Percentiles rank a stretch among this genome's conserved stretches.
Evolutionary conservation across 768 basidiomycete species (phyloP).

Genomic region (Hypsizygus marmoreus): DNA sequence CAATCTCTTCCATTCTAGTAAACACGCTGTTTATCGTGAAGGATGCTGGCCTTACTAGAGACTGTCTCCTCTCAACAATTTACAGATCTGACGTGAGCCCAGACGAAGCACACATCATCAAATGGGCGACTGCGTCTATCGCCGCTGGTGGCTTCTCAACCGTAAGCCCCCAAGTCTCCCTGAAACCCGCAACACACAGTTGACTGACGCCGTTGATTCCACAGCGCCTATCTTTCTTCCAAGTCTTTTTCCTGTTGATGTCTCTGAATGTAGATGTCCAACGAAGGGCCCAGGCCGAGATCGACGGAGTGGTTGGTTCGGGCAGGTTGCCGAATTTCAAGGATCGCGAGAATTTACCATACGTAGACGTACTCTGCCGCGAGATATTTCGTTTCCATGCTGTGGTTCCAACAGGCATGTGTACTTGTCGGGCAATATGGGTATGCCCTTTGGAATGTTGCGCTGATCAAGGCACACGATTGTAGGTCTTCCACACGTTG

Average conservation of each 20-base stretch:
- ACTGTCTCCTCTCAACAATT: not conserved
- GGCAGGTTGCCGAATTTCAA: conserved; percentile 23
- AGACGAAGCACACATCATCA: not conserved
- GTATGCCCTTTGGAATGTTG: conserved; percentile 15
- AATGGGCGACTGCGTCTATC: not conserved
- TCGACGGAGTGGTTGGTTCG: conserved; percentile 21
- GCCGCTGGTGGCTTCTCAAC: conserved; percentile 6
- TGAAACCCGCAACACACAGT: not conserved
- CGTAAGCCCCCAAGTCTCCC: not conserved
- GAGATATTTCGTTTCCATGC: conserved; percentile 26
- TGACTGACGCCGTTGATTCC: not conserved
- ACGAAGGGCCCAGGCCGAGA: conserved; percentile 22
- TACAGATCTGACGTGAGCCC: not conserved
- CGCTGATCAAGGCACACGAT: conserved; percentile 22
- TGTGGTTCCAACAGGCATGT: conserved; percentile 14
- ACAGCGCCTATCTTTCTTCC: not conserved
- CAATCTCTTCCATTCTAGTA: not conserved
- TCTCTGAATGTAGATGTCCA: conserved; percentile 25
- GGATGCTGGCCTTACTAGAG: not conserved
- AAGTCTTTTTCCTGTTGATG: conserved; percentile 32
- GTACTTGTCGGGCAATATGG: not conserved
- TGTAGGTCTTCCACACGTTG: conserved; percentile 29
- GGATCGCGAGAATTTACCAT: conserved; percentile 24
- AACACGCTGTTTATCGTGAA: not conserved
- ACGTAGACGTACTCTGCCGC: conserved; percentile 22